These are phyloP conservation scores for Diospyros kaki DNA, from an alignment of 148 eudicot species.

Conservation along the genomic window DNA sequence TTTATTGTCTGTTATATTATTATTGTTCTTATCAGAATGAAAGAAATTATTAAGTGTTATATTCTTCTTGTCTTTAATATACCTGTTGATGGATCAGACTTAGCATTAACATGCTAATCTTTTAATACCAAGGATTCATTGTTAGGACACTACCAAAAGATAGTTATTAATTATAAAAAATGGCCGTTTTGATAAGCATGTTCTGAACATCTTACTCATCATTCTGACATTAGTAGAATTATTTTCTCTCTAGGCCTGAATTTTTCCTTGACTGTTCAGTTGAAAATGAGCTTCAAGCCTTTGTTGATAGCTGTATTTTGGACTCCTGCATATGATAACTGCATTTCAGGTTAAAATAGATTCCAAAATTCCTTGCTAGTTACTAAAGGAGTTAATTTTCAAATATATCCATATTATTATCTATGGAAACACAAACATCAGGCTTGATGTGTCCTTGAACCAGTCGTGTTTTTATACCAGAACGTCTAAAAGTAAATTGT, in stretches of 20 bases:
- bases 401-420: no score
- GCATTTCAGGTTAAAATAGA: neutral
- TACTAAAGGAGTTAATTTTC: neutral
- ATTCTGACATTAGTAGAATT: neutral
- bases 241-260: neutral
- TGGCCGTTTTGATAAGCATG: neutral
- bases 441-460: no score
- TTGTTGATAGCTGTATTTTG: neutral
- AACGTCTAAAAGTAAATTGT: no score
- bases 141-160: neutral
- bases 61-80: neutral
- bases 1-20: neutral
- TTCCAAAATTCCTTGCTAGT: neutral
- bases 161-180: neutral
- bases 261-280: constrained; percentile 1
- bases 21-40: no score
- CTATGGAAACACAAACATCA: no score
- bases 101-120: neutral
- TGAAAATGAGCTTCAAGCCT: neutral
- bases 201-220: neutral
- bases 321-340: constrained; percentile 1
- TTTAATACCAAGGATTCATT: neutral
- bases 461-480: no score
- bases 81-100: neutral
- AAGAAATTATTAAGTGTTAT: neutral